phyloP scores from a whole-genome alignment of 2,329 filamentous ascomycete genomes.

The Fusarium tjaetaba region DNA sequence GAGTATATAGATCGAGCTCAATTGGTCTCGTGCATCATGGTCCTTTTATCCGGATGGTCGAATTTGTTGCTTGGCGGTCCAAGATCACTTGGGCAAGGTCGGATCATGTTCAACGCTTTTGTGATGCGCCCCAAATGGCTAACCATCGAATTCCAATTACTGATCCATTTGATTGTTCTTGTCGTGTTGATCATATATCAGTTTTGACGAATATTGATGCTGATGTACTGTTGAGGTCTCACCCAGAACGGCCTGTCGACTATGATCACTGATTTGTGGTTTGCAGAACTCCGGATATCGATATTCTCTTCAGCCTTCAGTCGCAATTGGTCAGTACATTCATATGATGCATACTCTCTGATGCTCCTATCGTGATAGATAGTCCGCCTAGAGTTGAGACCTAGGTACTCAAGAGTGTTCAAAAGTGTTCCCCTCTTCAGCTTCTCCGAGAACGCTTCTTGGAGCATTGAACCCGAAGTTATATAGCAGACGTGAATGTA shows the following conservation, averaged over 20 bases:
- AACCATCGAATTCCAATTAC: background rate
- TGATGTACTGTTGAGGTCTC: background rate
- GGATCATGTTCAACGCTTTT: background rate
- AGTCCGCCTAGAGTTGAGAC: background rate
- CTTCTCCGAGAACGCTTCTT: background rate
- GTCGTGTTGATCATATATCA: background rate
- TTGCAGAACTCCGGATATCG: background rate
- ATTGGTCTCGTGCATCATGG: background rate
- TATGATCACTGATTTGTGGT: background rate
- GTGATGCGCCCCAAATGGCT: background rate
- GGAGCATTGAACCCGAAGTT: background rate
- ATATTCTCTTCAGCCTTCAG: too few species aligned
- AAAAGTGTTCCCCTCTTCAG: too few species aligned
- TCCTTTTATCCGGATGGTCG: background rate
- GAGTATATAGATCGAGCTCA: background rate
- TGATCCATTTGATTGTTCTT: background rate
- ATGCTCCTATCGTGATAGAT: background rate
- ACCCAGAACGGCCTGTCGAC: background rate
- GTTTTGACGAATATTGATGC: background rate
- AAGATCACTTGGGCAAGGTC: background rate
- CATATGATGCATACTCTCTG: background rate
- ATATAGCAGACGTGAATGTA: background rate
- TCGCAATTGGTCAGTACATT: background rate
- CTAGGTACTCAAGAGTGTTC: background rate
- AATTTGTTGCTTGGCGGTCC: background rate